Conservation (phyloP, 352 stramenopile species). For the Pythium phragmitis region DNA sequence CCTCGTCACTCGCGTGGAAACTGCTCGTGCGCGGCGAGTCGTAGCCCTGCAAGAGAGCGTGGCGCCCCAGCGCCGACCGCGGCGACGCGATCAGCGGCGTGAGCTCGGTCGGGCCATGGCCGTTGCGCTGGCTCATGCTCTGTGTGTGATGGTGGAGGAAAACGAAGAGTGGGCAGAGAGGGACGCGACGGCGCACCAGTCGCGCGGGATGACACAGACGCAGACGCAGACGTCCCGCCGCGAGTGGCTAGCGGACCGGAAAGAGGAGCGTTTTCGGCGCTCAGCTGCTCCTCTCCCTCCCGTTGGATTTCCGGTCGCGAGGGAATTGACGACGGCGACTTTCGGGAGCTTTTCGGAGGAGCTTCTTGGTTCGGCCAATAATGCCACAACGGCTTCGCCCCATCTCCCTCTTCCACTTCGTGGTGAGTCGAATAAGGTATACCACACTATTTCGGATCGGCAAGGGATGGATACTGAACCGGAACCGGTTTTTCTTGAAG, state of each 20-base stretch:
- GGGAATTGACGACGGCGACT: too few species aligned
- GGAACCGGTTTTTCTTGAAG: too few species aligned
- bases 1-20: not conserved
- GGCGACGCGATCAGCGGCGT: slow-evolving; percentile 52
- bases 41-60: not conserved
- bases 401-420: not conserved
- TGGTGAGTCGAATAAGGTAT: too few species aligned
- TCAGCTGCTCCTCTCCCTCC: not conserved
- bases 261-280: too few species aligned
- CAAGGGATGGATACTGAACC: too few species aligned
- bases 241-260: too few species aligned
- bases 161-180: too few species aligned
- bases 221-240: not conserved
- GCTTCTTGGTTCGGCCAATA: too few species aligned
- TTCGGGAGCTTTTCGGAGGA: too few species aligned
- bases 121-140: slow-evolving; percentile 8
- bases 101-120: slow-evolving; percentile 35
- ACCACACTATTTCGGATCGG: too few species aligned
- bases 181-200: slow-evolving; percentile 1
- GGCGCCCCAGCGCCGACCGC: not conserved
- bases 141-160: not conserved
- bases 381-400: too few species aligned
- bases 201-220: slow-evolving; percentile 5
- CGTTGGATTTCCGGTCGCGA: too few species aligned
- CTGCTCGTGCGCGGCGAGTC: slow-evolving; percentile 8